Conservation (phyloP, 805 yeast species). For the Vanderwaltozyma verrucispora region DNA sequence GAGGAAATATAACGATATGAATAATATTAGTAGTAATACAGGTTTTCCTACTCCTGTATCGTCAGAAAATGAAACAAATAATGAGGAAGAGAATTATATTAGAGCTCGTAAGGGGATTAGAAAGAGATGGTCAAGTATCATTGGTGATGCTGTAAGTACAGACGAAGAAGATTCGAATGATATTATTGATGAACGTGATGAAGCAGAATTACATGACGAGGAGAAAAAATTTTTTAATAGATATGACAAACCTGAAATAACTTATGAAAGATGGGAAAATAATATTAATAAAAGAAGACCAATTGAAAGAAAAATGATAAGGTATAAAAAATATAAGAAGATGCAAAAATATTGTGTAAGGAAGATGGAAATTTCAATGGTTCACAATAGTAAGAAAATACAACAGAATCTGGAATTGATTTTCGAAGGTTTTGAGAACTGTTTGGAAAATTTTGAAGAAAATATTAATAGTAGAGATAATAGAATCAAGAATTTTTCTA, state of each 20-base stretch:
- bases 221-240: slow-evolving; percentile 19
- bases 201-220: slow-evolving; percentile 6
- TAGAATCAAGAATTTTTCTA: slow-evolving; percentile 7
- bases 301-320: slow-evolving; percentile 12
- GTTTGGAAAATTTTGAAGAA: background rate
- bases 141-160: slow-evolving; percentile 13
- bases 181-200: slow-evolving; percentile 5
- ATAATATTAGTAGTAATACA: slow-evolving; percentile 1
- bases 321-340: slow-evolving; percentile 12
- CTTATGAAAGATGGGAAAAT: slow-evolving; percentile 24
- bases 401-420: slow-evolving; percentile 9
- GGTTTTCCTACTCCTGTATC: slow-evolving; percentile 18
- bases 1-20: slow-evolving; percentile 6
- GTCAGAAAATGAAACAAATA: slow-evolving; percentile 15
- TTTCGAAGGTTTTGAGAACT: slow-evolving; percentile 15
- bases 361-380: slow-evolving; percentile 8
- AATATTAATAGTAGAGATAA: background rate
- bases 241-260: slow-evolving; percentile 24
- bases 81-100: slow-evolving; percentile 6
- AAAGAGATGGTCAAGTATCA: slow-evolving; percentile 14
- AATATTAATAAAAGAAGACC: slow-evolving; percentile 10
- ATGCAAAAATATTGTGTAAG: slow-evolving; percentile 10
- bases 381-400: slow-evolving; percentile 9
- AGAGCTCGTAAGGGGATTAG: slow-evolving; percentile 9
- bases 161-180: slow-evolving; percentile 9